Base-by-base conservation (phyloP, 164 flowering plant genomes). In the Berberis thunbergii region DNA sequence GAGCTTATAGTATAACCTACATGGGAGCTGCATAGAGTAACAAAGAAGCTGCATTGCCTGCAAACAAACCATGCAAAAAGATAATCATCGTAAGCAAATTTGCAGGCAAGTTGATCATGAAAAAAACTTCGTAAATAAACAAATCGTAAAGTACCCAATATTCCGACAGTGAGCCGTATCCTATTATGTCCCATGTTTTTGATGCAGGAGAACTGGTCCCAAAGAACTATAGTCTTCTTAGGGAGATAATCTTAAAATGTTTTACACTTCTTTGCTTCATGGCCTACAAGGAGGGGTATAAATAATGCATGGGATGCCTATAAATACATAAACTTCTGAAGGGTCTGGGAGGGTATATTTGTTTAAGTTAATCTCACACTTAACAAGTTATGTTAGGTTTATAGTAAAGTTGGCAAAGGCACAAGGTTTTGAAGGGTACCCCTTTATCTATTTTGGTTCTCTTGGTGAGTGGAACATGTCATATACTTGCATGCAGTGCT, bases 31-130 rank as follows among this genome's bases (percentile, higher is more conserved):
- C 62, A 61, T 77, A 88, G 6, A 86, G 85, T 38, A 83, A 69
- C 75, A 84, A 61, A 43, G 84, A 76, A 60, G 89, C 75, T 2
- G 82, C 86, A 75, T 86, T 88, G 55, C 89, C 96, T 88, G 91
- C 73, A 78, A 70, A 49, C 61, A 65, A 67, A 48, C 46, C 41
- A 65, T 38, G 43, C 5, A 2, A 0, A 48, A 9, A 46, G n/a
- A 49, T 26, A 7, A 9, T 6, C 4, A 7, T 13, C 10, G 13
- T 13, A n/a, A 59, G 5, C 41, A 8, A 8, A 4, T 4, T 1
- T 2, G 9, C 43, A 45, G 5, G 7, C 3, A 11, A 5, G 41
- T 38, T 56, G 59, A 56, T 1, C 7, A 59, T 59, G 6, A n/a
- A 12, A 26, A n/a, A 8, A 42, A 42, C 26, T 5, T 26, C 26